Percentiles rank a stretch among this genome's conserved stretches.
These are phyloP conservation scores for Cladophialophora bantiana DNA, from an alignment of 2,329 filamentous ascomycete species.

Conservation along the genomic window DNA sequence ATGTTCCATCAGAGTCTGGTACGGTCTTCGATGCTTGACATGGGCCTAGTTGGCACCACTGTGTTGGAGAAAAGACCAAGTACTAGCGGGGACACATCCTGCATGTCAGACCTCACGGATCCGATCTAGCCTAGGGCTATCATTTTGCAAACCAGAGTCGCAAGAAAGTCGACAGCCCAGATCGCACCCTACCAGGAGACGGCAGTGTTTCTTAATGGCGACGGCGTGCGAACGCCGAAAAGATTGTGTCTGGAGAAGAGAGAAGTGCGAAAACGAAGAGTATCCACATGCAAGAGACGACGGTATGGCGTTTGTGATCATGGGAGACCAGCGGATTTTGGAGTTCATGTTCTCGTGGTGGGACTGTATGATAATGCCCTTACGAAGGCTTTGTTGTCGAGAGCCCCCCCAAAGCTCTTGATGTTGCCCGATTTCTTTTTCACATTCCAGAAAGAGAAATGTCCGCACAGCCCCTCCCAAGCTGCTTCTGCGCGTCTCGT, in stretches of 20 bases:
- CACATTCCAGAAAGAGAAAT: background rate
- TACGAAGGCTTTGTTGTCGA: too few species aligned
- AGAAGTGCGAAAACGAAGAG: background rate
- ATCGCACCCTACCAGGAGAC: background rate
- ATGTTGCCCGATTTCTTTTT: background rate
- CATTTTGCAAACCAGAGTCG: background rate
- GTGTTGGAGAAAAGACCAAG: background rate
- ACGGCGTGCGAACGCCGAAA: background rate
- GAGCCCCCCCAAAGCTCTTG: background rate
- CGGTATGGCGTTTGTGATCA: background rate
- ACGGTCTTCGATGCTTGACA: background rate
- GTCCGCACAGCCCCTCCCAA: background rate
- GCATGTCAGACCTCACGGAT: background rate
- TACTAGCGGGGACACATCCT: background rate
- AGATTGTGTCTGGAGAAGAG: background rate
- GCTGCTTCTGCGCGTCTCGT: background rate
- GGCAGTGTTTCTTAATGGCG: background rate
- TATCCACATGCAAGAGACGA: background rate
- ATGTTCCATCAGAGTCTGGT: background rate
- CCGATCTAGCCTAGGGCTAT: background rate
- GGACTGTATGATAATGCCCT: background rate
- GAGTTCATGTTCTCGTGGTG: background rate
- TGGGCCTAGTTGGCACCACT: background rate
- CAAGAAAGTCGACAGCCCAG: background rate
- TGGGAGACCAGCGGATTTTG: background rate